phyloP scores from a whole-genome alignment of 2,329 filamentous ascomycete genomes.

The Trichoderma aggressivum region DNA sequence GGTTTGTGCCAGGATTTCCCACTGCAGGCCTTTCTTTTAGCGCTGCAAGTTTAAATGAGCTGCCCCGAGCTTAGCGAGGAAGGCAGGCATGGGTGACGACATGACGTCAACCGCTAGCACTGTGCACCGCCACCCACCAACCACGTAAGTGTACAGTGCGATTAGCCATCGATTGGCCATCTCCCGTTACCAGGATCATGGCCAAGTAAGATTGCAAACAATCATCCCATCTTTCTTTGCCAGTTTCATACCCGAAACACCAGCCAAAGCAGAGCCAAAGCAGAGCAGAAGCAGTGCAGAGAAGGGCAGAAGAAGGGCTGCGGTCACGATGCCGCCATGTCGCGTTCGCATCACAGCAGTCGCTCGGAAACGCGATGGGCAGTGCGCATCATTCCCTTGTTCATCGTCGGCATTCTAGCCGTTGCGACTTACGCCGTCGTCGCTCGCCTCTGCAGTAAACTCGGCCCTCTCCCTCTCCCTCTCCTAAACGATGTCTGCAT shows the following conservation, averaged over 20 bases:
- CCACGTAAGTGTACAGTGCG: not conserved
- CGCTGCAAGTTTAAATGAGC: not conserved
- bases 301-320: slow-evolving; percentile 1
- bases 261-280: not conserved
- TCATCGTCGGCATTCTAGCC: slow-evolving; percentile 63
- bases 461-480: not conserved
- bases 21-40: not conserved
- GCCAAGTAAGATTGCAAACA: not conserved
- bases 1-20: not conserved
- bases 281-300: not conserved
- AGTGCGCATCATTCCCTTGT: slow-evolving; percentile 61
- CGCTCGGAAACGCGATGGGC: slow-evolving; percentile 33
- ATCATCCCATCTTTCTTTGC: not conserved
- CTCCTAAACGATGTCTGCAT: not conserved
- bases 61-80: not conserved
- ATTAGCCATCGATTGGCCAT: not conserved
- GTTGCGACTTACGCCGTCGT: slow-evolving; percentile 72
- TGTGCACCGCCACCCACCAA: fast-evolving
- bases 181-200: not conserved
- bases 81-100: not conserved
- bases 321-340: slow-evolving; percentile 34
- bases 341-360: slow-evolving; percentile 28
- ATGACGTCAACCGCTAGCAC: not conserved
- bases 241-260: not conserved
- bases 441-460: slow-evolving; percentile 61